These are phyloP conservation scores for Verticillium nonalfalfae DNA, from an alignment of 2,329 filamentous ascomycete genomes.

Conservation along the genomic window DNA sequence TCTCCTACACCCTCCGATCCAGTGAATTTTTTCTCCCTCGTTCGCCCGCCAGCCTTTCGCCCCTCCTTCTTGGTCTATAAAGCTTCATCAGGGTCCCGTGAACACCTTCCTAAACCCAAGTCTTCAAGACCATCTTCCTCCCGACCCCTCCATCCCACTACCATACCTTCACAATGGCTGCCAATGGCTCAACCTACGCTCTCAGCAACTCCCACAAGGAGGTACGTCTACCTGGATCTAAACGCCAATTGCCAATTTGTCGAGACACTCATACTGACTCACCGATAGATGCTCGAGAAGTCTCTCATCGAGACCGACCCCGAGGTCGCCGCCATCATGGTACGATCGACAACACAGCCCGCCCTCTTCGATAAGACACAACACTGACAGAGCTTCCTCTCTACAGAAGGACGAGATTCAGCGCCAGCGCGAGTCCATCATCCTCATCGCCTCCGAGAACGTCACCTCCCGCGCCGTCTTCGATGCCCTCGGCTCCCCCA, in stretches of 20 bases:
- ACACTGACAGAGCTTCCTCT: constrained; percentile 21
- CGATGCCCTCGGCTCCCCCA: constrained; percentile 89
- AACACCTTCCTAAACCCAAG: neutral
- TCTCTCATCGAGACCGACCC: constrained; percentile 85
- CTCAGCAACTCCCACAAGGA: constrained; percentile 49
- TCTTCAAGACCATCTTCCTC: constrained; percentile 9
- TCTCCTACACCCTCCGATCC: constrained; percentile 2
- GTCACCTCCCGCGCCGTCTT: constrained; percentile 98
- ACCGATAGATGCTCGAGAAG: constrained; percentile 82
- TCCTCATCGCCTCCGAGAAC: constrained; percentile 98
- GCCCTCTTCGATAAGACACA: neutral
- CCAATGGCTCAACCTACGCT: constrained; percentile 40
- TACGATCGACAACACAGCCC: constrained; percentile 35
- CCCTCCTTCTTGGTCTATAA: constrained; percentile 1
- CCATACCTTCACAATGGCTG: constrained; percentile 27
- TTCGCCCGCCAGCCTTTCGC: constrained; percentile 3
- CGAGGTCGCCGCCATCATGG: constrained; percentile 96
- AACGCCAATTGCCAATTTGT: constrained; percentile 4
- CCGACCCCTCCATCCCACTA: constrained; percentile 1
- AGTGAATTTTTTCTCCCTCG: constrained; percentile 9
- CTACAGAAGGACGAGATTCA: constrained; percentile 81
- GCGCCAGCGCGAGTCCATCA: constrained; percentile 96
- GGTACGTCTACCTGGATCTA: constrained; percentile 24
- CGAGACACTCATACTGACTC: constrained; percentile 24
- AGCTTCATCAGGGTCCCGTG: neutral